Base-by-base conservation (phyloP, 805 yeast species). In the Barnettozyma vustinii region DNA sequence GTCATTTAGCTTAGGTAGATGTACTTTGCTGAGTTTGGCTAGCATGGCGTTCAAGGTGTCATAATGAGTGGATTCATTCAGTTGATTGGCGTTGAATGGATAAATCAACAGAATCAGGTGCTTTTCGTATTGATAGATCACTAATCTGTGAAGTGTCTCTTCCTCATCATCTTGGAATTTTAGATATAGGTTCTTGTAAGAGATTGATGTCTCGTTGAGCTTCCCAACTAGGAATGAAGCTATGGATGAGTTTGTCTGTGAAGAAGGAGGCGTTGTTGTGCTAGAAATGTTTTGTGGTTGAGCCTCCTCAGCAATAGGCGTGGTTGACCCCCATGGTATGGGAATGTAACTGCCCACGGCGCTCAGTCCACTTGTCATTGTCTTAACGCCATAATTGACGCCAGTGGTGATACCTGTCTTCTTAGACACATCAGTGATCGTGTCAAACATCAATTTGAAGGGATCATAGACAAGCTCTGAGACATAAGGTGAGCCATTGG, bases 391-490 rank as follows among this genome's bases (percentile, higher is more conserved):
- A 8, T 55, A 51, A 9, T 53, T 55, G 5, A 61, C 48, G 4
- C 63, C 60, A 8, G 59, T 49, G 1, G 56, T 54, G 9, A 53
- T 26, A 3, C 56, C 56, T 12, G 52, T 48, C n/a, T 46, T 44
- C n/a, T 46, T 48, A 2, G 62, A 55, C 9, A 61, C 57, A 37
- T 58, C 62, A n/a, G 53, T 52, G 5, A 60, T 30, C 0, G 64
- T 57, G 4, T 53, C 45, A 46, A 51, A 52, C 8, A 56, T 55
- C 13, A 59, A n/a, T 42, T 55, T 56, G 49, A 61, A 60, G 8
- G 65, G 65, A 40, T 61, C 63, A 57, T 61, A 45, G 52, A 57
- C 23, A 60, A 53, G 37, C 49, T 63, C 26, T 60, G 47, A 13
- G 12, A 23, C 42, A 19, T 10, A 6, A 8, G 18, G 5, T 30